Base-by-base conservation (phyloP, 192 early-diverging fungal genomes). In the Mortierella alpina region DNA sequence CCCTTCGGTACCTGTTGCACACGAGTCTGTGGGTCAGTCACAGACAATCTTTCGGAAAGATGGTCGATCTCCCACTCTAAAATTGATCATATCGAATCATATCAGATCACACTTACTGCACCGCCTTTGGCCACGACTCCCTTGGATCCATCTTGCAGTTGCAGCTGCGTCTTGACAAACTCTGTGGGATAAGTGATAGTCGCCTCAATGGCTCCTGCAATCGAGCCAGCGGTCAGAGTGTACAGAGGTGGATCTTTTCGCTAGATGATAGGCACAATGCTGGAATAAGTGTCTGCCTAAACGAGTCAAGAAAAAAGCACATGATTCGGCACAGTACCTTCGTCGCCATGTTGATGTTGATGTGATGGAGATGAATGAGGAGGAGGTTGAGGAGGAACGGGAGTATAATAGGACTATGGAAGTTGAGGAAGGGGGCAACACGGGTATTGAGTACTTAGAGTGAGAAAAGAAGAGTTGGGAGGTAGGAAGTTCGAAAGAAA, bases 91-190 rank as follows among this genome's bases (percentile, higher is more conserved):
- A 63, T 69, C 62, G 13, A 54, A 76, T 69, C 66, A n/a, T 4
- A 63, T 18, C 46, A 63, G 15, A 13, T 22, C 7, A 64, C 0
- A 49, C 68, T 76, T 83, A 75, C 81, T 45, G 66, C 17, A 40
- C 70, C 83, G 2, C 85, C 83, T 5, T 82, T 63, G 12, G 41
- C 63, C 11, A 77, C 60, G 41, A 64, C 70, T 2, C 77, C 70
- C 23, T 68, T 82, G 48, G 73, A 15, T 17, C 82, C 84, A 23
- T 88, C 87, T 55, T 97, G 95, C 12, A 99, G 88, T 84, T 99
- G 97, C 62, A 99, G 87, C 70, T 95, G 95, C 9, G 97, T 99
- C 75, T 99, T 99, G 67, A 97, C 91, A 77, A 93, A 96, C 85
- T 98, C 96, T 0, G 96, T 97, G 2, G 97, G 97, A 75, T 99